These are phyloP conservation scores for Tarenaya hassleriana DNA, from an alignment of 345 rosid genomes.

Conservation along the genomic window DNA sequence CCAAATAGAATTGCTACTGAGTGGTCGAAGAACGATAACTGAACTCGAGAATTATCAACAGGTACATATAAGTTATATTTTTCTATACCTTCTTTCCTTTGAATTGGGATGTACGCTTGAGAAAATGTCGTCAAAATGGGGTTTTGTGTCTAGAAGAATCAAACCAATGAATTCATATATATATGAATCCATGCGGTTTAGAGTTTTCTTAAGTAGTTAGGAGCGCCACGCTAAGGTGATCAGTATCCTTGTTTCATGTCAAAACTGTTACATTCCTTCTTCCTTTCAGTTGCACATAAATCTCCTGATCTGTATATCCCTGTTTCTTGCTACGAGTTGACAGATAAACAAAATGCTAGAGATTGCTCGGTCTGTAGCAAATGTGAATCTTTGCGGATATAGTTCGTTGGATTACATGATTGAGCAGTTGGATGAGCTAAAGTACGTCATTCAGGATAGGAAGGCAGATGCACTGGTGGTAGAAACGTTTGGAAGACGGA, in stretches of 20 bases:
- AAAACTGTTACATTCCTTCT: conserved; percentile 9
- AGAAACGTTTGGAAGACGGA: conserved; percentile 95
- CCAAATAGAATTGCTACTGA: conserved; percentile 75
- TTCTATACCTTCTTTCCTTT: neutral
- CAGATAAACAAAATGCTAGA: conserved; percentile 77
- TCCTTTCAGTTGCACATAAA: conserved; percentile 5
- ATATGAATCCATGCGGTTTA: too few relatives aligned
- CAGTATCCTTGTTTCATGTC: neutral
- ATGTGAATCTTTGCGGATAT: conserved; percentile 57
- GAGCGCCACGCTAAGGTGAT: neutral
- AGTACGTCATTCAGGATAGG: conserved; percentile 86
- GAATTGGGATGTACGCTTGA: neutral
- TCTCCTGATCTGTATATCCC: conserved; percentile 3
- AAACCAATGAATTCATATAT: neutral
- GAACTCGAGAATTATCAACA: conserved; percentile 82
- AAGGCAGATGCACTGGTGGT: conserved; percentile 92
- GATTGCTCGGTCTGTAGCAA: conserved; percentile 72
- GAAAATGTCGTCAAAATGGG: conserved; percentile 3
- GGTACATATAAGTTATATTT: conserved; percentile 34
- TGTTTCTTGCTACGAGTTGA: conserved; percentile 22
- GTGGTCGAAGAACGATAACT: conserved; percentile 58
- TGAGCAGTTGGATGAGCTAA: conserved; percentile 70
- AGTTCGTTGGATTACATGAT: conserved; percentile 67
- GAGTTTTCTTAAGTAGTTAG: too few relatives aligned
- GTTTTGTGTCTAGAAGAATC: neutral